A percentile compares a stretch with the other conserved stretches of the same genome.
Conservation (phyloP, 768 basidiomycete species). For the Rhodosporidiobolus sp. region DNA sequence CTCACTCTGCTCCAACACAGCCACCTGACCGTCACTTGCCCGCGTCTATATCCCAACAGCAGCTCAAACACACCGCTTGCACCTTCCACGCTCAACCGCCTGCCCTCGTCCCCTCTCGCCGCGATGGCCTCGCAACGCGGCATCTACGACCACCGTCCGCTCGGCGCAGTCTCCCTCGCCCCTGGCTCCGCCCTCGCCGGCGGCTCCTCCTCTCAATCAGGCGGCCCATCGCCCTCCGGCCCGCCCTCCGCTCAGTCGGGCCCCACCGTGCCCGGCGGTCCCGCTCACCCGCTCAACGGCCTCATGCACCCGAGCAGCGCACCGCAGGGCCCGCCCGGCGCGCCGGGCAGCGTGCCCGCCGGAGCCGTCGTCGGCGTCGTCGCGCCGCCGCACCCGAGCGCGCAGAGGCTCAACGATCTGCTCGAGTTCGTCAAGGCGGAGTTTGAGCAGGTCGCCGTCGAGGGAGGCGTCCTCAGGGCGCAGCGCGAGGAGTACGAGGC, state of each 20-base stretch:
- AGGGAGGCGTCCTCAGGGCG: conserved; percentile 63
- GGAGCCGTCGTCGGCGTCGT: neutral
- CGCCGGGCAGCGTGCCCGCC: neutral
- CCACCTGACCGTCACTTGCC: no score
- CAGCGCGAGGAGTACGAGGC: conserved; percentile 87
- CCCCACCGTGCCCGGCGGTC: neutral
- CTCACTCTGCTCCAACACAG: no score
- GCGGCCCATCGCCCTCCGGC: neutral
- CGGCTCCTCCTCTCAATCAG: neutral
- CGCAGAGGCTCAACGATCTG: conserved; percentile 55
- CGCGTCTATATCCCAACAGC: no score
- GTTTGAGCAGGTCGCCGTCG: conserved; percentile 70
- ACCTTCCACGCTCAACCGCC: neutral
- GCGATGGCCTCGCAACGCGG: neutral
- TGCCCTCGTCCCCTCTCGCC: neutral
- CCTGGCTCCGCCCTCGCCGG: neutral
- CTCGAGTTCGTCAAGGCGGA: conserved; percentile 79
- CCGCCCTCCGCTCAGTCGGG: neutral
- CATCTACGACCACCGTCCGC: conserved; percentile 25
- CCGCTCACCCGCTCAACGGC: conserved; percentile 7
- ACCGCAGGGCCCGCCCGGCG: neutral
- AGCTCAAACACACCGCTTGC: neutral
- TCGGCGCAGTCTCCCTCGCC: conserved; percentile 17
- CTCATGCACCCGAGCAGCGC: conserved; percentile 1
- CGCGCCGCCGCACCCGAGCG: conserved; percentile 24